Evolutionary conservation across 1,284 basidiomycete genomes (phyloP).

Genomic region (Heterobasidion occidentale): DNA sequence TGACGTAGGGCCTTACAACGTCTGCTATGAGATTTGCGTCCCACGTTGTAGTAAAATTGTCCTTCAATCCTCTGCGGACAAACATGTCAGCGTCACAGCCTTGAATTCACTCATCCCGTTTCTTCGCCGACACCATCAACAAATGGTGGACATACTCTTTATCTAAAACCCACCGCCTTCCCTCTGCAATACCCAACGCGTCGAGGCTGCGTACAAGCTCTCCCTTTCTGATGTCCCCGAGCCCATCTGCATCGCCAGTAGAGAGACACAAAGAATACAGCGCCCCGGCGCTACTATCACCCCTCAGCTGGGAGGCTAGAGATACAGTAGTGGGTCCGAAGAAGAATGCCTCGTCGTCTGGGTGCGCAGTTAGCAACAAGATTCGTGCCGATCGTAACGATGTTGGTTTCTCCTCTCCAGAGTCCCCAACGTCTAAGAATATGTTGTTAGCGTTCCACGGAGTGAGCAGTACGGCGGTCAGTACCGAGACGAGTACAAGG

Average conservation of each 20-base stretch:
- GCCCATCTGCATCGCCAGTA: conserved; percentile 73
- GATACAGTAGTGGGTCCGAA: conserved; percentile 77
- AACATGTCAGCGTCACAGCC: neutral
- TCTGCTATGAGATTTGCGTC: conserved; percentile 50
- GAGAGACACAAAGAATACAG: conserved; percentile 57
- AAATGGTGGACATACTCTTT: conserved; percentile 49
- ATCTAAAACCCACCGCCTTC: conserved; percentile 58
- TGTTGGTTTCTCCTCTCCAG: neutral
- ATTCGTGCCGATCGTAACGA: conserved; percentile 21
- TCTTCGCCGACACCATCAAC: neutral
- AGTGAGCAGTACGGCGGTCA: neutral
- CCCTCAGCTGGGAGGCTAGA: conserved; percentile 20
- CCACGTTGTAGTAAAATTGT: conserved; percentile 73
- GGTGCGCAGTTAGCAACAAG: conserved; percentile 79
- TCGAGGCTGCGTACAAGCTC: conserved; percentile 71
- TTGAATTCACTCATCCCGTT: neutral
- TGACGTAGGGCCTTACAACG: conserved; percentile 53
- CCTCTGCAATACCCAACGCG: conserved; percentile 56
- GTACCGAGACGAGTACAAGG: too few species aligned
- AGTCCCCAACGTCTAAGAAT: neutral
- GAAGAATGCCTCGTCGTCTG: conserved; percentile 91
- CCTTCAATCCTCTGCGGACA: conserved; percentile 56
- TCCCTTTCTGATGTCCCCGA: conserved; percentile 52
- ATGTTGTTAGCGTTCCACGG: neutral
- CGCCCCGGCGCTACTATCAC: conserved; percentile 11